Conservation (phyloP, 140 eudicot species). For the Cichorium intybus region DNA sequence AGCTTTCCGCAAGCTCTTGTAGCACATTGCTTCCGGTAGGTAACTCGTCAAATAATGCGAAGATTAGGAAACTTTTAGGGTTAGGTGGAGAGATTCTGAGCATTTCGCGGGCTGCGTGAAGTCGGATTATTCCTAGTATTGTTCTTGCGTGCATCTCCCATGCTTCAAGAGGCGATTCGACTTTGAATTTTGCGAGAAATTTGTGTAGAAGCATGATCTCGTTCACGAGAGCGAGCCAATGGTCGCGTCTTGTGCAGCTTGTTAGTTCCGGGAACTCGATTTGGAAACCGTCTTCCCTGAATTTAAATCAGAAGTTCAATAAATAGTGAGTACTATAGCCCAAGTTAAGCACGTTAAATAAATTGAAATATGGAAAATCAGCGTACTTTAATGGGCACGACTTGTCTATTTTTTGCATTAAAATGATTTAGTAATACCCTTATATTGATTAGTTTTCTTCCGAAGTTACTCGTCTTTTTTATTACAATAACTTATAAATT, state of each 20-base stretch:
- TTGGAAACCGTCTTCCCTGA: constrained; percentile 62
- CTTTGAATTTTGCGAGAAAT: constrained; percentile 49
- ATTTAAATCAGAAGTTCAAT: not conserved
- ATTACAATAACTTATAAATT: too few species aligned
- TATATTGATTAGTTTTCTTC: not conserved
- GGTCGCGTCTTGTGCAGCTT: constrained; percentile 92
- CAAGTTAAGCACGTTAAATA: not conserved
- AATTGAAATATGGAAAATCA: not conserved
- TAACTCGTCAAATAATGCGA: constrained; percentile 63
- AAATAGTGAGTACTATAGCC: not conserved
- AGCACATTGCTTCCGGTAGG: constrained; percentile 85
- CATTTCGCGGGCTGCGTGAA: constrained; percentile 95
- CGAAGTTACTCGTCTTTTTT: not conserved
- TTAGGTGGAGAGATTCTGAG: constrained; percentile 77
- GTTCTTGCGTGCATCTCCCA: constrained; percentile 94
- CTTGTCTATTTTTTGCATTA: too few species aligned
- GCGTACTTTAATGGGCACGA: too few species aligned
- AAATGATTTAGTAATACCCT: too few species aligned
- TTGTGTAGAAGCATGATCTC: constrained; percentile 67
- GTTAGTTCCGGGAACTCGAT: constrained; percentile 88
- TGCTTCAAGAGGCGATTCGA: constrained; percentile 47
- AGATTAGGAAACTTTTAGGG: constrained; percentile 72
- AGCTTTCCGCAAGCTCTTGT: constrained; percentile 56
- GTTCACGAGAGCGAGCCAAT: constrained; percentile 85
- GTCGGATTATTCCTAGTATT: constrained; percentile 77